Base-by-base conservation (phyloP, 192 early-diverging fungal genomes). In the Gamsiella multidivaricata region DNA sequence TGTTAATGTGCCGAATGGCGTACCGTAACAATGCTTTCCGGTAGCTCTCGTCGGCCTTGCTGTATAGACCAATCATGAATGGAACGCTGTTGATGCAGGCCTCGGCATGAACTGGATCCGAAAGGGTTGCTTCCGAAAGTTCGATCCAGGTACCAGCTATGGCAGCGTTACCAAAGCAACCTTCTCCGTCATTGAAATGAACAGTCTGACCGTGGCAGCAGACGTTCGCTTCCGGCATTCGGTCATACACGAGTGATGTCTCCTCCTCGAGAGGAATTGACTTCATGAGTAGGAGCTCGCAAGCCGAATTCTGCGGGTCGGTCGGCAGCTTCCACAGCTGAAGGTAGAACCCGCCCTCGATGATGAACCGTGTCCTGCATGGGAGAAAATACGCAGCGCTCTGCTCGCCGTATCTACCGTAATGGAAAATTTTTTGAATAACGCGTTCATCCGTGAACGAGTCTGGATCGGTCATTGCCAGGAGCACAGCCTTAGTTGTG, bases 271-370 rank as follows among this genome's bases (percentile, higher is more conserved):
- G 9, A 12, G 17, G 6, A 12, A 46, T 46, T 5, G 45, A 23
- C 2, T 29, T 34, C 56, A 45, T 58, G 11, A 25, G 37, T 0
- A 43, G 17, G 23, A 58, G 56, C 3, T 34, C 39, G 20, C 56
- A 58, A 18, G 5, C 10, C 9, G n/a, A 0, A 23, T 25, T 37
- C 14, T 20, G 0, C 6, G 22, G 31, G 1, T 56, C 32, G 10
- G 2, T 43, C 1, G 56, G 56, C 1, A 58, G 41, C 25, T 42
- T 39, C 56, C 56, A 58, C 8, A 58, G 39, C 9, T 58, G 56
- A 6, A 42, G 23, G 15, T 43, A 58, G 0, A 31, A 39, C 0
- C 20, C 11, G 2, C 56, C 56, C 12, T 22, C 20, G 11, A 58
- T 58, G 20, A 58, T 26, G 37, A 31, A 58, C 9, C 56, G 39